Evolutionary conservation across 2,329 filamentous ascomycete genomes (phyloP).

Genomic region (Colletotrichum abscissum): DNA sequence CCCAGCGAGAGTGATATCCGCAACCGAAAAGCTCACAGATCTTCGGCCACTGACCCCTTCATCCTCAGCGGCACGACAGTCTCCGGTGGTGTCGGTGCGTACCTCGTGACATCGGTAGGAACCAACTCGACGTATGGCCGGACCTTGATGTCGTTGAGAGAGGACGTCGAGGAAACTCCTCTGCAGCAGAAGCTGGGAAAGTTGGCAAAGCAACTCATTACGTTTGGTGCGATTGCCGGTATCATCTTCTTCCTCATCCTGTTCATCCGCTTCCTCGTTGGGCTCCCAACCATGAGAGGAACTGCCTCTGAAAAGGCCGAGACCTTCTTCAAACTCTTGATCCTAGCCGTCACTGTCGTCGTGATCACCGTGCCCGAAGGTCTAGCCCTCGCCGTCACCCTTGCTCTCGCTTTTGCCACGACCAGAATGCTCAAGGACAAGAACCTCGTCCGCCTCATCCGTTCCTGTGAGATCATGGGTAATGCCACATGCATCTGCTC

Average conservation of each 20-base stretch:
- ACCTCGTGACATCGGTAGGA: constrained; percentile 80
- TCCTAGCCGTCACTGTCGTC: constrained; percentile 68
- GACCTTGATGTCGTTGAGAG: constrained; percentile 81
- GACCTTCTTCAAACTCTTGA: constrained; percentile 67
- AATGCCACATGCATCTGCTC: constrained; percentile 73
- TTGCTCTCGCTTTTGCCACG: constrained; percentile 71
- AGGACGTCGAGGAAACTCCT: constrained; percentile 82
- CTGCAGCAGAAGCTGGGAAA: constrained; percentile 82
- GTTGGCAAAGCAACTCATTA: constrained; percentile 78
- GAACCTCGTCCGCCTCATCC: constrained; percentile 68
- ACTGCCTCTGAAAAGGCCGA: constrained; percentile 62
- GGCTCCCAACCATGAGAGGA: constrained; percentile 40
- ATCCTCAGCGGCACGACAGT: constrained; percentile 85
- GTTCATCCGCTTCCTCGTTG: constrained; percentile 52
- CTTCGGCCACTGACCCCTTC: constrained; percentile 77
- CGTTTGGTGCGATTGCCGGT: constrained; percentile 53
- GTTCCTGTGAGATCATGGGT: constrained; percentile 73
- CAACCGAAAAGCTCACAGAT: constrained; percentile 64
- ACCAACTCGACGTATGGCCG: constrained; percentile 81
- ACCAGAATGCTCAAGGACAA: constrained; percentile 73
- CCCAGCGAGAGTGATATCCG: constrained; percentile 69
- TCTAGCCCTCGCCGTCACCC: constrained; percentile 69
- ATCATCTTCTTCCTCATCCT: constrained; percentile 54
- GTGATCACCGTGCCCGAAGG: constrained; percentile 72
- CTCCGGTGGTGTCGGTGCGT: constrained; percentile 79